phyloP scores from a whole-genome alignment of 2,329 filamentous ascomycete genomes.

The Phyllachora maydis region DNA sequence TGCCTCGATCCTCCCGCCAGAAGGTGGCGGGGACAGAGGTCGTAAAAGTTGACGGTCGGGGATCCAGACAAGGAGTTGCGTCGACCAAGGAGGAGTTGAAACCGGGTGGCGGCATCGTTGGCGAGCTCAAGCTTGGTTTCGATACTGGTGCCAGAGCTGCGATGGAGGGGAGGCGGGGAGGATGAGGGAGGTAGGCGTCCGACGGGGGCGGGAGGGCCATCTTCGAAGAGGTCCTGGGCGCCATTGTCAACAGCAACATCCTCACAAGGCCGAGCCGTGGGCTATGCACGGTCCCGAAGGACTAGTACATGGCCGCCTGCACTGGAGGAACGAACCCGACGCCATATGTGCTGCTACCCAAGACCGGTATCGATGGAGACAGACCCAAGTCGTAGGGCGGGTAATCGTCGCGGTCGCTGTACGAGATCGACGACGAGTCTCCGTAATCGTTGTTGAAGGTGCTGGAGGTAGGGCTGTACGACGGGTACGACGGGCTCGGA shows the following conservation, averaged over 20 bases:
- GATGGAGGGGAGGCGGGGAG: slow-evolving; percentile 17
- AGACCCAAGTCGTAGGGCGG: slow-evolving; percentile 25
- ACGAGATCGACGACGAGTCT: slow-evolving; percentile 27
- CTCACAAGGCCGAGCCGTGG: slow-evolving; percentile 15
- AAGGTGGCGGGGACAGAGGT: slow-evolving; percentile 15
- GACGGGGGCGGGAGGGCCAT: slow-evolving; percentile 20
- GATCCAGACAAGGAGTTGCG: slow-evolving; percentile 23
- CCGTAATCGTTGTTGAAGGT: slow-evolving; percentile 23
- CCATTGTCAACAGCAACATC: slow-evolving; percentile 29
- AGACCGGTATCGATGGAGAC: slow-evolving; percentile 21
- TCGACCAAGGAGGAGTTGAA: slow-evolving; percentile 20
- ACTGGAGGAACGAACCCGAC: slow-evolving; percentile 43
- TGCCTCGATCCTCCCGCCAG: slow-evolving; percentile 15
- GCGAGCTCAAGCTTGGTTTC: too few relatives aligned
- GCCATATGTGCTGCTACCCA: slow-evolving; percentile 23
- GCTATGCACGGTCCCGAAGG: slow-evolving; percentile 17
- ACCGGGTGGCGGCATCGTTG: too few relatives aligned
- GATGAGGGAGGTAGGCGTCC: slow-evolving; percentile 17
- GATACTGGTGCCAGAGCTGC: slow-evolving; percentile 20
- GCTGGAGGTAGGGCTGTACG: slow-evolving; percentile 42
- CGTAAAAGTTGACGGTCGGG: slow-evolving; percentile 10
- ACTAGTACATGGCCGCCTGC: slow-evolving; percentile 40
- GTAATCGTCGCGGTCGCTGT: slow-evolving; percentile 41
- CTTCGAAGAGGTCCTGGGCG: slow-evolving; percentile 23
- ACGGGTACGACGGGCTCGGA: slow-evolving; percentile 38